Evolutionary conservation across 2,329 filamentous ascomycete genomes (phyloP), one percentile per base, ranked within the genome.

Genomic region (Neofusicoccum kwambonambiense): DNA sequence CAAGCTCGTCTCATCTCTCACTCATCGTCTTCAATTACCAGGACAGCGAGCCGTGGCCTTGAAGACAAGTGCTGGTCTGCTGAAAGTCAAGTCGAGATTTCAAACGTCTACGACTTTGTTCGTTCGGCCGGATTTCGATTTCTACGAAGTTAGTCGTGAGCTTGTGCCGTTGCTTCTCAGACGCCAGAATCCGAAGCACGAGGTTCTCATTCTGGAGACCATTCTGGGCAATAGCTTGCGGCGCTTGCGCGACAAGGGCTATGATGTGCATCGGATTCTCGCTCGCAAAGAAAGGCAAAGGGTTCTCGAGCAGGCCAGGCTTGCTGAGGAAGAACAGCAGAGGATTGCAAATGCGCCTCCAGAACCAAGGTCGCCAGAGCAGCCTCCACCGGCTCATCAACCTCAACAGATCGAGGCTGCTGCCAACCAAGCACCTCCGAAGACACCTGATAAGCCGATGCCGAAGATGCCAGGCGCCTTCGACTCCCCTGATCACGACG

Each of bases 211-310:
- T 62, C 87, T 99, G 64, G 95, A 98, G 77, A 93, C 92, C 62
- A 90, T 99, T 68, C 81, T 99, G 42, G 94, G 91, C 65, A 88
- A 95, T 8, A 92, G 94, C 70, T 83, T 99, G 27, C 86, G 90
- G 52, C 89, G 93, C 60, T 80, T 99, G 45, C 89, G 92, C 71
- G 88, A 89, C 66, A 92, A 95, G 68, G 95, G 95, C 1, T 98
- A 97, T 82, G 98, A 99, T 70, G 95, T 99, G 44, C 92, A 97
- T 73, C 90, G 95, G 57, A 98, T 99, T 67, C 83, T 99, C 22
- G 93, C 92, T 0, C 93, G 97, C 73, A 90, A 91, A 71, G 88
- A 92, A 74, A 86, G 91, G 56, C 88, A 90, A 72, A 89, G 89
- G 72, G 92, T 96, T 72, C 86, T 89, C 68, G 86, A 87, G 72